Evolutionary conservation across 2,329 filamentous ascomycete species (phyloP).

Genomic region (Fusarium sp.): DNA sequence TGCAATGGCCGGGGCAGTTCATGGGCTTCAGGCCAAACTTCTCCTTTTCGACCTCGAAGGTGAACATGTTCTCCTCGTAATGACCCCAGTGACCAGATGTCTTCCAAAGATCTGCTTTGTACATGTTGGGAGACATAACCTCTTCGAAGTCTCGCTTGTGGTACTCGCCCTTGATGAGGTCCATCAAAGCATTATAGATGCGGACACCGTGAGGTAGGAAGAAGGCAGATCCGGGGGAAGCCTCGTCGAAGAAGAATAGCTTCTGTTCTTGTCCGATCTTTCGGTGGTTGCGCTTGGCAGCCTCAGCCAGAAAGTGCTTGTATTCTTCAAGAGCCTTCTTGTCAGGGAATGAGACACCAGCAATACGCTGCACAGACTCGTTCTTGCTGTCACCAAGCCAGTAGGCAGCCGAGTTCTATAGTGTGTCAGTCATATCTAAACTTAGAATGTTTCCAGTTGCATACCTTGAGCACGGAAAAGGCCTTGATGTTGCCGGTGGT

Average conservation of each 20-base stretch:
- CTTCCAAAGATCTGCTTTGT: constrained; percentile 93
- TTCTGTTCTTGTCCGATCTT: constrained; percentile 96
- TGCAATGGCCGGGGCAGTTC: constrained; percentile 96
- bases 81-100: constrained; percentile 90
- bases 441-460: not conserved
- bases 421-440: constrained; percentile 51
- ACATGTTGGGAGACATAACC: constrained; percentile 95
- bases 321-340: constrained; percentile 96
- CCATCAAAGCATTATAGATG: constrained; percentile 90
- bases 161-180: constrained; percentile 87
- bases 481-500: constrained; percentile 93
- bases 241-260: constrained; percentile 95
- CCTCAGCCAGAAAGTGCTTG: constrained; percentile 95
- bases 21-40: constrained; percentile 85
- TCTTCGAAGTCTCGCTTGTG: constrained; percentile 94
- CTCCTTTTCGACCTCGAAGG: constrained; percentile 82
- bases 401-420: constrained; percentile 78
- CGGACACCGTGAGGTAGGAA: constrained; percentile 92
- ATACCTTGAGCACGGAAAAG: constrained; percentile 87
- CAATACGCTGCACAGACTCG: constrained; percentile 95
- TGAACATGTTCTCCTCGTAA: constrained; percentile 90
- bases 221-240: constrained; percentile 93
- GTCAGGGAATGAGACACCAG: constrained; percentile 94
- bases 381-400: constrained; percentile 95
- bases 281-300: constrained; percentile 95